A percentile compares a stretch with the other conserved stretches of the same genome.
These are phyloP conservation scores for Cicer bijugum DNA, from an alignment of 306 rosid genomes.

Conservation along the genomic window DNA sequence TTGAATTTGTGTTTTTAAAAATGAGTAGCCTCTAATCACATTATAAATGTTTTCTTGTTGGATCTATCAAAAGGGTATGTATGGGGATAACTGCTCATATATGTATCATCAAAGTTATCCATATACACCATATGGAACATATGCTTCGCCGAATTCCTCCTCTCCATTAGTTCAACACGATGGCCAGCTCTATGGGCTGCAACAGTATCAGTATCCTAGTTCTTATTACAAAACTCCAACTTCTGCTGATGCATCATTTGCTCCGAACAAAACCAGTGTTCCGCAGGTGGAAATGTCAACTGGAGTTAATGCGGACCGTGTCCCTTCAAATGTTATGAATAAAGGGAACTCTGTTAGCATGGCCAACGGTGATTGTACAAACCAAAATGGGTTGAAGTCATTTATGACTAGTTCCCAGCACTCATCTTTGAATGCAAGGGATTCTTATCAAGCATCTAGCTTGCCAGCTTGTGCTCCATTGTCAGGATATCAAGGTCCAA, in stretches of 20 bases:
- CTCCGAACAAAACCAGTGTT: slow-evolving; percentile 41
- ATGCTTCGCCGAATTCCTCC: slow-evolving; percentile 43
- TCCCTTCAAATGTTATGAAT: slow-evolving; percentile 38
- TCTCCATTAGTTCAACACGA: slow-evolving; percentile 53
- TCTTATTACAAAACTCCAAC: slow-evolving; percentile 53
- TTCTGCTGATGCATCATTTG: slow-evolving; percentile 42
- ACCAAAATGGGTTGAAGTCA: slow-evolving; percentile 45
- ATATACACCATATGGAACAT: slow-evolving; percentile 53
- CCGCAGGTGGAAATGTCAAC: slow-evolving; percentile 46
- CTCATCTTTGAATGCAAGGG: slow-evolving; percentile 41
- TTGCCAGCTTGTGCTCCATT: slow-evolving; percentile 43
- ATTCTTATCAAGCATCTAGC: slow-evolving; percentile 48
- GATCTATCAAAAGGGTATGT: slow-evolving; percentile 48
- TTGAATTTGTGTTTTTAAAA: neutral
- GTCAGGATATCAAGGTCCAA: slow-evolving; percentile 51
- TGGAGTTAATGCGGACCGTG: slow-evolving; percentile 39
- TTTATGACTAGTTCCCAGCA: slow-evolving; percentile 45
- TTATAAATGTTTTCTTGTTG: neutral
- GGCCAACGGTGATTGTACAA: slow-evolving; percentile 36
- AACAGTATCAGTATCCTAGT: slow-evolving; percentile 58
- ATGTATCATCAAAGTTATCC: slow-evolving; percentile 57
- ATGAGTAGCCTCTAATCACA: neutral
- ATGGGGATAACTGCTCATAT: slow-evolving; percentile 54
- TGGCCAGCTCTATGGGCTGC: slow-evolving; percentile 52
- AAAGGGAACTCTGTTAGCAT: slow-evolving; percentile 40